Conservation (phyloP, 345 rosid species). For the Cochlearia excelsa region DNA sequence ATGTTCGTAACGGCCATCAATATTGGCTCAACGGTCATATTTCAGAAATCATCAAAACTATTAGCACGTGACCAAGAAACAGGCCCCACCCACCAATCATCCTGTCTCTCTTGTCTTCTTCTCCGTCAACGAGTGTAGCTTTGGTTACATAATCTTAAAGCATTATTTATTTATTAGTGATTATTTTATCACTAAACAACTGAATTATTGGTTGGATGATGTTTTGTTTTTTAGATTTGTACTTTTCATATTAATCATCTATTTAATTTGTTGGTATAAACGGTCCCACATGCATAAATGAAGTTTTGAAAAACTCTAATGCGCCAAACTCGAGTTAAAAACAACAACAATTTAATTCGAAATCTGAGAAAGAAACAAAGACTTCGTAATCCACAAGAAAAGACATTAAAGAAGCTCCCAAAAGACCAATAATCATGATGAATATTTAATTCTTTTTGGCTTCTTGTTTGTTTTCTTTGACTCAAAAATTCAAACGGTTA, state of each 20-base stretch:
- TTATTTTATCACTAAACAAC: neutral
- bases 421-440: conserved; percentile 16
- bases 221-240: neutral
- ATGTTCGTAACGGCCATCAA: too few relatives aligned
- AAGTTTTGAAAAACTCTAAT: neutral
- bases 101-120: conserved; percentile 32
- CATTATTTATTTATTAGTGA: too few relatives aligned
- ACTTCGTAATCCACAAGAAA: conserved; percentile 13
- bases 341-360: conserved; percentile 20
- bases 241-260: neutral
- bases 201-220: conserved; percentile 15
- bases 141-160: neutral
- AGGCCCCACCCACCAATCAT: conserved; percentile 34
- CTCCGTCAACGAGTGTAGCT: neutral
- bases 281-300: conserved; percentile 19
- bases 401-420: conserved; percentile 33
- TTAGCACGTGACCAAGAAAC: conserved; percentile 30
- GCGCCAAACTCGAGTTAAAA: conserved; percentile 17
- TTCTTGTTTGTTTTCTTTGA: neutral
- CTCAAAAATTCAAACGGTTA: conserved; percentile 31
- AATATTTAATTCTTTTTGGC: neutral
- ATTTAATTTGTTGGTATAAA: neutral
- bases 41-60: conserved; percentile 20
- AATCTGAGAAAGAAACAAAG: neutral
- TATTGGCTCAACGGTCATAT: conserved; percentile 38